A percentile compares a stretch with the other conserved stretches of the same genome.
phyloP scores from a whole-genome alignment of 2,329 filamentous ascomycete genomes.

The Teratosphaeria pseudoeucalypti region DNA sequence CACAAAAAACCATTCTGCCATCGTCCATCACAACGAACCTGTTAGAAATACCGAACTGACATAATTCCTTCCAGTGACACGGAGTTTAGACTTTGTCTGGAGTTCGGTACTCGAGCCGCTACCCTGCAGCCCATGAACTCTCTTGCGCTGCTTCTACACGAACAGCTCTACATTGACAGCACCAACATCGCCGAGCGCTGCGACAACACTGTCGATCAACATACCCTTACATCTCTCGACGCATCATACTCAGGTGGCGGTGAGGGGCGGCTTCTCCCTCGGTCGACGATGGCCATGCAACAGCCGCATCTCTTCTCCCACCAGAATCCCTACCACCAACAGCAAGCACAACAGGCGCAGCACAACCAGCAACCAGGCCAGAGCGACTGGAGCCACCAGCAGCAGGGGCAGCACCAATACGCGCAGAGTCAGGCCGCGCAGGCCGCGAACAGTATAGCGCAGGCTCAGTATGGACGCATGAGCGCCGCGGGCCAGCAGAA shows the following conservation, averaged over 20 bases:
- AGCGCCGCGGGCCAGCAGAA: slow-evolving; percentile 7
- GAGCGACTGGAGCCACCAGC: slow-evolving; percentile 7
- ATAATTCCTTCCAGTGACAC: not conserved
- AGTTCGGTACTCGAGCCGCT: not conserved
- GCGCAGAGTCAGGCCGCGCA: slow-evolving; percentile 34
- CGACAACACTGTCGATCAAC: not conserved
- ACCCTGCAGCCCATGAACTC: not conserved
- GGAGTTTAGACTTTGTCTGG: not conserved
- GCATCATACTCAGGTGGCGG: not conserved
- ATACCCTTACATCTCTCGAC: not conserved
- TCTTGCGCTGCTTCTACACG: not conserved
- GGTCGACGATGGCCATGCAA: slow-evolving; percentile 5
- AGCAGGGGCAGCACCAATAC: slow-evolving; percentile 24
- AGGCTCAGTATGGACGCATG: slow-evolving; percentile 29
- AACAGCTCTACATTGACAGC: not conserved
- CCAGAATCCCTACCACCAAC: slow-evolving; percentile 52
- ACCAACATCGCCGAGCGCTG: not conserved
- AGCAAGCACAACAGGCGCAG: slow-evolving; percentile 42
- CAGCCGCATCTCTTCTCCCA: slow-evolving; percentile 46
- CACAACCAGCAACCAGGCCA: slow-evolving; percentile 28
- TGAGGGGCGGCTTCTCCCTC: not conserved
- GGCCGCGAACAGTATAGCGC: slow-evolving; percentile 33
- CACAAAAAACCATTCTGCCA: not conserved
- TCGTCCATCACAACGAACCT: not conserved
- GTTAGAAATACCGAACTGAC: not conserved